phyloP scores from a whole-genome alignment of 2,329 filamentous ascomycete genomes.

The Hortaea sp. region DNA sequence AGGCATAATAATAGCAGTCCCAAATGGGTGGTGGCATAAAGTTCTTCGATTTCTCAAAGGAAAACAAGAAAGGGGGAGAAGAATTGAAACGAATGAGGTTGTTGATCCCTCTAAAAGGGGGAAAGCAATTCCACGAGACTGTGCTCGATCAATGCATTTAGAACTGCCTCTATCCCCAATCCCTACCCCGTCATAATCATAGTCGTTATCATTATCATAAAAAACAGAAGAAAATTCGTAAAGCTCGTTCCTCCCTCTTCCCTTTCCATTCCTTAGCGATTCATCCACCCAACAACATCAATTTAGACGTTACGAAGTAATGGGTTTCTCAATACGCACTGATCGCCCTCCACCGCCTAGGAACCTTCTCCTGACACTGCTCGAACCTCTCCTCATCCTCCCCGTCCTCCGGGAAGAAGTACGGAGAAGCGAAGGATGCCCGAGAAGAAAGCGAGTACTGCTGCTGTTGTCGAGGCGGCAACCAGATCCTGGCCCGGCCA shows the following conservation, averaged over 20 bases:
- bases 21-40: too few species aligned
- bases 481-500: slow-evolving; percentile 49
- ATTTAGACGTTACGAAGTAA: background rate
- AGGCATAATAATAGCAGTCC: too few species aligned
- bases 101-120: background rate
- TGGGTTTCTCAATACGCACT: slow-evolving; percentile 14
- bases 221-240: background rate
- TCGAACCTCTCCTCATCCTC: slow-evolving; percentile 6
- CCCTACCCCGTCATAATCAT: background rate
- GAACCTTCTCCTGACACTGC: slow-evolving; percentile 7
- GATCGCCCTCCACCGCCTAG: slow-evolving; percentile 21
- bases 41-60: background rate
- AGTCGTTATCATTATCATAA: background rate
- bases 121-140: too few species aligned
- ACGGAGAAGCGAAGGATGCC: too few species aligned
- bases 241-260: background rate
- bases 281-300: background rate
- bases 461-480: slow-evolving; percentile 43
- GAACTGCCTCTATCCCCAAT: background rate
- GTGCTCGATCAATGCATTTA: background rate
- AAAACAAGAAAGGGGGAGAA: too few species aligned
- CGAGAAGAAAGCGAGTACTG: background rate
- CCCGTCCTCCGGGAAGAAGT: slow-evolving; percentile 5
- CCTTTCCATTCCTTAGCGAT: background rate
- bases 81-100: too few species aligned